A percentile compares a stretch with the other conserved stretches of the same genome.
Evolutionary conservation across 768 basidiomycete genomes (phyloP).

Genomic region (Lactifluus rugatus): DNA sequence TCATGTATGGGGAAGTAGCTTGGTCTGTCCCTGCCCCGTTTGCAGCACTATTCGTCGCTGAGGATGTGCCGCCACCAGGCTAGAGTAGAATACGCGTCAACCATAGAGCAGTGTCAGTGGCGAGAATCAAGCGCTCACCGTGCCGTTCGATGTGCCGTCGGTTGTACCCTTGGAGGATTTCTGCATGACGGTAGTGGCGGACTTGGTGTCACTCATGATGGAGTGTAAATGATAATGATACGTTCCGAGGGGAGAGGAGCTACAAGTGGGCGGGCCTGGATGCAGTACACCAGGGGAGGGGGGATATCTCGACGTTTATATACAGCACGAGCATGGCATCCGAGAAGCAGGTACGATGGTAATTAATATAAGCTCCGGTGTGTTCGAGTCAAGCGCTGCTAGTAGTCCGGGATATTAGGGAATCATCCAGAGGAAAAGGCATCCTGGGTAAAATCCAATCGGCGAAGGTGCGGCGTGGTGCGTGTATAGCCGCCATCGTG

Average conservation of each 20-base stretch:
- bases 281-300: not conserved
- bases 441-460: conserved; percentile 1
- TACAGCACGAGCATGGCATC: conserved; percentile 3
- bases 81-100: conserved; percentile 93
- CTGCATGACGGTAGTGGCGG: conserved; percentile 14
- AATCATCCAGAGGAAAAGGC: conserved; percentile 14
- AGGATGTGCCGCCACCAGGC: conserved; percentile 70
- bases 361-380: conserved; percentile 14
- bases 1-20: conserved; percentile 11
- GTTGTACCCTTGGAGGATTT: conserved; percentile 5
- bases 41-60: conserved; percentile 23
- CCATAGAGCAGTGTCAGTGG: conserved; percentile 89
- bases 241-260: not conserved
- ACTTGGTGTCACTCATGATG: conserved; percentile 12
- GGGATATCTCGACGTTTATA: conserved; percentile 1
- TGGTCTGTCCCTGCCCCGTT: conserved; percentile 1
- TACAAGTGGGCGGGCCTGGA: not conserved
- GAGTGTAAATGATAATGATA: not conserved
- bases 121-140: conserved; percentile 78
- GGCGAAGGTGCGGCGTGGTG: conserved; percentile 13
- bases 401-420: conserved; percentile 12
- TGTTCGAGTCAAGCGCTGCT: conserved; percentile 11
- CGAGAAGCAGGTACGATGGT: conserved; percentile 7
- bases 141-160: conserved; percentile 75
- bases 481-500: conserved; percentile 3